Evolutionary conservation across 495 filamentous ascomycete species (phyloP).

Genomic region (Amphirosellinia nigrospora): DNA sequence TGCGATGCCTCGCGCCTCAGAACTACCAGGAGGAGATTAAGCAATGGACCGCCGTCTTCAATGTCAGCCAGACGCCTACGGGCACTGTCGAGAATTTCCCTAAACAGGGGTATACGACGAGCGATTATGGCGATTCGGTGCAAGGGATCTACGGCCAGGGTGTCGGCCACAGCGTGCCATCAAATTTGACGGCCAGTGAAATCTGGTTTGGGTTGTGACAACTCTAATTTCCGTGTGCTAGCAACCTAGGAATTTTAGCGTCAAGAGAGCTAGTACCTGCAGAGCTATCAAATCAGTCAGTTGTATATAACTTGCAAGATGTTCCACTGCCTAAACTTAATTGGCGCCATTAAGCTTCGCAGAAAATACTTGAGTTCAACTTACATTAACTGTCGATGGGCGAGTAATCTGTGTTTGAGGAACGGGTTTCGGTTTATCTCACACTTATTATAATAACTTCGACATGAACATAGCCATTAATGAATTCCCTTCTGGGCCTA

Average conservation of each 20-base stretch:
- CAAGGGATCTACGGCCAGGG: slow-evolving; percentile 50
- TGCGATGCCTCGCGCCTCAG: slow-evolving; percentile 51
- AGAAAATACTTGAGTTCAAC: background rate
- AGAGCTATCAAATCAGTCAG: background rate
- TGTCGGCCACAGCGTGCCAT: slow-evolving; percentile 47
- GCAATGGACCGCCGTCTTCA: slow-evolving; percentile 60
- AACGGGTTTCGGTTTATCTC: background rate
- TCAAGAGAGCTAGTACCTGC: too few species aligned
- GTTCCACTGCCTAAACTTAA: background rate
- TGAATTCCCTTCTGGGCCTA: background rate
- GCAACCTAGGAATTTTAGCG: background rate
- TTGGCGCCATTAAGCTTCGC: background rate
- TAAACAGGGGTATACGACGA: slow-evolving; percentile 45
- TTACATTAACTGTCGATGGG: background rate
- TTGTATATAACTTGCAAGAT: background rate
- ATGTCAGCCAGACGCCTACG: slow-evolving; percentile 41
- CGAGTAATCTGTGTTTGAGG: background rate
- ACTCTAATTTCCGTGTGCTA: background rate
- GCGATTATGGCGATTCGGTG: slow-evolving; percentile 45
- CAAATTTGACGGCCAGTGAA: slow-evolving; percentile 46
- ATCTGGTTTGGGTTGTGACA: slow-evolving; percentile 44
- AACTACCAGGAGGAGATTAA: slow-evolving; percentile 58
- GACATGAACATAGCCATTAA: background rate
- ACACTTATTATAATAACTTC: background rate
- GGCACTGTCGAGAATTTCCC: slow-evolving; percentile 42